A percentile compares a stretch with the other conserved stretches of the same genome.
Evolutionary conservation across 257 asterid species (phyloP).

Genomic region (Ocimum tenuiflorum): DNA sequence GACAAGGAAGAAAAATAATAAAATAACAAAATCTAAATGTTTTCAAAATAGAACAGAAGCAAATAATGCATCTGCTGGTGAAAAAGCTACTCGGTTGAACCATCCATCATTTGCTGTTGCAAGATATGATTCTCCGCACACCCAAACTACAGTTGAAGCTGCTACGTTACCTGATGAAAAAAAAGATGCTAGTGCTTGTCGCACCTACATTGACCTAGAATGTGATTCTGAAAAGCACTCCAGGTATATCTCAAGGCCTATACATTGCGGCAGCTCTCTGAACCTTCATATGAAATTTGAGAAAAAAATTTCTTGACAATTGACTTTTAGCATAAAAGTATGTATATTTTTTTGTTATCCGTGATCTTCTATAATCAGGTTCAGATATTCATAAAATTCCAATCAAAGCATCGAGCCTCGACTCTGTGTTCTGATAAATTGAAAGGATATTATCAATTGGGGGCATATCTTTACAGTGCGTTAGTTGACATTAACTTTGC

Average conservation of each 20-base stretch:
- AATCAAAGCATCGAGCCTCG: background rate
- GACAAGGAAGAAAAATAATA: slow-evolving; percentile 27
- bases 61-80: slow-evolving; percentile 22
- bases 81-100: slow-evolving; percentile 26
- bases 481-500: slow-evolving; percentile 15
- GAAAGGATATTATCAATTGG: background rate
- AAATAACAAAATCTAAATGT: slow-evolving; percentile 24
- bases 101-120: slow-evolving; percentile 27
- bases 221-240: slow-evolving; percentile 28
- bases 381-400: background rate
- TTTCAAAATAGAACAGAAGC: slow-evolving; percentile 26
- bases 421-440: background rate
- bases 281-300: slow-evolving; percentile 10
- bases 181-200: slow-evolving; percentile 22
- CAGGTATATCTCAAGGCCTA: slow-evolving; percentile 42
- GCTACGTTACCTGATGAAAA: slow-evolving; percentile 29
- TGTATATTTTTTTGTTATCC: background rate
- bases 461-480: background rate
- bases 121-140: slow-evolving; percentile 22
- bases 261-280: background rate
- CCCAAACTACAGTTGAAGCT: slow-evolving; percentile 24
- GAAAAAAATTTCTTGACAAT: background rate
- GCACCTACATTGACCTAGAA: slow-evolving; percentile 48
- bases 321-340: background rate
- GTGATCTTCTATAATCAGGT: background rate